A percentile compares a stretch with the other conserved stretches of the same genome.
Conservation (phyloP, 768 basidiomycete genomes). For the Boletellus ananas region DNA sequence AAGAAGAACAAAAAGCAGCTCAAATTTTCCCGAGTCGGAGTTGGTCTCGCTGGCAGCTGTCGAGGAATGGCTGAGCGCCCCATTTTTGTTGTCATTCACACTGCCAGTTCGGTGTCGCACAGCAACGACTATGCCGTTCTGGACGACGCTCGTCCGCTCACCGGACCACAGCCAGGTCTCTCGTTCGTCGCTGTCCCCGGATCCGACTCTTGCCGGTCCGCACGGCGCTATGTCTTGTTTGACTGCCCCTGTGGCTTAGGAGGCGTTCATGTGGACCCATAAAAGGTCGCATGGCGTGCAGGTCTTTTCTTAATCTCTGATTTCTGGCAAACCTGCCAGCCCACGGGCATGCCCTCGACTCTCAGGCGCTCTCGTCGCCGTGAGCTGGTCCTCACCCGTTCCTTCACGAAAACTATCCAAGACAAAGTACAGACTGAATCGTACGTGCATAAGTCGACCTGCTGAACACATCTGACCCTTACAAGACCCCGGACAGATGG, state of each 20-base stretch:
- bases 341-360: conserved; percentile 37
- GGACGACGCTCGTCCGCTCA: background rate
- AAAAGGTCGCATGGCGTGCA: conserved; percentile 22
- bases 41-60: conserved; percentile 9
- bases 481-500: conserved; percentile 16
- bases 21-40: conserved; percentile 6
- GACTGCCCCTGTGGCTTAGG: conserved; percentile 29
- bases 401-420: conserved; percentile 47
- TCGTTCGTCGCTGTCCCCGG: conserved; percentile 5
- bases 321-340: conserved; percentile 13
- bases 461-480: conserved; percentile 3
- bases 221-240: conserved; percentile 6
- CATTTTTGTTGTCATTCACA: conserved; percentile 17
- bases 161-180: no score
- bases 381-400: conserved; percentile 46
- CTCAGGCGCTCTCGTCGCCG: conserved; percentile 47
- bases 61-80: conserved; percentile 15
- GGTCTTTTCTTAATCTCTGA: conserved; percentile 12
- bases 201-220: conserved; percentile 9
- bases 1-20: conserved; percentile 14
- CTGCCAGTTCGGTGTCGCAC: background rate
- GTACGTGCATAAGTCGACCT: conserved; percentile 24
- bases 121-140: background rate
- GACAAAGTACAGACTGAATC: conserved; percentile 33
- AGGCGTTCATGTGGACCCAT: conserved; percentile 21